phyloP scores from a whole-genome alignment of 129 eudicot species.

The Glebionis coronaria region DNA sequence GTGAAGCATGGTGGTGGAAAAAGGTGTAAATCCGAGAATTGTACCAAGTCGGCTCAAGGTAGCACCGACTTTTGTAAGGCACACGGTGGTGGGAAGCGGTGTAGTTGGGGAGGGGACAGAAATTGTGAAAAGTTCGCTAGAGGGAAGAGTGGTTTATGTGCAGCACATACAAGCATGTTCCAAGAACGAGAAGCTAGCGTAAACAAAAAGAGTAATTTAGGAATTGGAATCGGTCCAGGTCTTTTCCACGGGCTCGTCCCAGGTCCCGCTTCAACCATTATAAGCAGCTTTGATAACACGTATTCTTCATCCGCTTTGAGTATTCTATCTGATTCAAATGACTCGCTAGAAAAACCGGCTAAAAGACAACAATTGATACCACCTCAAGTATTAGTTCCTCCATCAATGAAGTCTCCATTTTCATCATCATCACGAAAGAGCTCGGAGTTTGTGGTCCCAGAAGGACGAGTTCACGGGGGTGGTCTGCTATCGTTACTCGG shows the following conservation, averaged over 20 bases:
- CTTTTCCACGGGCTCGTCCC: conserved; percentile 77
- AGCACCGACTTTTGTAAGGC: conserved; percentile 97
- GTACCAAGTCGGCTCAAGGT: conserved; percentile 93
- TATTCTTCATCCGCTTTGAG: conserved; percentile 60
- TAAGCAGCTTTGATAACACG: conserved; percentile 39
- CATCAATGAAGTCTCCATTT: conserved; percentile 73
- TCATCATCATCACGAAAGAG: conserved; percentile 36
- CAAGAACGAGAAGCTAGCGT: conserved; percentile 45
- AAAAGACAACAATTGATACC: conserved; percentile 69
- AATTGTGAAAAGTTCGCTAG: conserved; percentile 93
- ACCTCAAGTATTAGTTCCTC: conserved; percentile 89
- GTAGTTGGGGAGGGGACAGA: conserved; percentile 81
- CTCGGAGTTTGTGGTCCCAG: conserved; percentile 52
- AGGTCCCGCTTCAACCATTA: conserved; percentile 33
- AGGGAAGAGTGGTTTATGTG: conserved; percentile 87
- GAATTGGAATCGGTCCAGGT: conserved; percentile 72
- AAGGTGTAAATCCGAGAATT: conserved; percentile 65
- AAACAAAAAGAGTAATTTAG: conserved; percentile 39
- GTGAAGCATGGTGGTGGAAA: conserved; percentile 95
- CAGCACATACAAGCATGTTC: conserved; percentile 69
- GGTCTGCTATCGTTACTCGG: conserved; percentile 74
- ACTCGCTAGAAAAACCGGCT: conserved; percentile 50
- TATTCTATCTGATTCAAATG: conserved; percentile 52
- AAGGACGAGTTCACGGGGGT: conserved; percentile 89
- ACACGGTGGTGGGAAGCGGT: conserved; percentile 95